Base-by-base conservation (phyloP, 768 basidiomycete genomes). In the Kwoniella dejecticola region DNA sequence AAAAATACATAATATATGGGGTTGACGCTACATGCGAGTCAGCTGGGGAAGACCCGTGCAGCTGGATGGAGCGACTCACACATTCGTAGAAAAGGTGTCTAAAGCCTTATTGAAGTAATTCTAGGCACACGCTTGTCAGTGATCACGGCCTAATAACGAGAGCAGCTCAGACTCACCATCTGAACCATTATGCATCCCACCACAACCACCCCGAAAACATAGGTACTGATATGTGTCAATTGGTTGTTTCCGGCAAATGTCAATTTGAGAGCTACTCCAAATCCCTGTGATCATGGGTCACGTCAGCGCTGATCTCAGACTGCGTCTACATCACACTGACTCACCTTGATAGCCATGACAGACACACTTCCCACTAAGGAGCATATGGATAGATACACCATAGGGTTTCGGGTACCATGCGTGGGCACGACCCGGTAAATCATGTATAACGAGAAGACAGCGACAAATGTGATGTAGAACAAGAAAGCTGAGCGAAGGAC, bases 1-100 rank as follows among this genome's bases (percentile, higher is more conserved):
- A 99, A 99, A 77, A 90, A 88, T 78, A 97, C 95, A 74, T 93
- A 97, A 81, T 98, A 98, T 83, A 96, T 89, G 0, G 94, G 95
- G 77, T 98, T 98, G 52, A 98, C 94, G 49, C 92, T 95, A 67
- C 54, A 19, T 23, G 44, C 38, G 30, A 19, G 38, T 52, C 61
- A 52, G 66, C 57, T 21, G 24, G 17, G 13, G 23, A 17, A 13
- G n/a, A 24, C 19, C 5, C 30, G 13, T 13, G 8, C 5, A 7
- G 40, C 7, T 15, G 27, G 0, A 41, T 6, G 13, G 33, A 36
- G 7, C 33, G 15, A 83, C 91, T 66, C 84, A 95, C 92, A 97
- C 90, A 75, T 98, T 98, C 44, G 94, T 96, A 2, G 92, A 93
- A 79, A 97, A 98, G 0, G 86, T 91, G 76, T 97, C 94, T 52